Percentiles rank a stretch among this genome's conserved stretches.
phyloP scores from a whole-genome alignment of 78 protist species.

The Dictyostelium capitatum region DNA sequence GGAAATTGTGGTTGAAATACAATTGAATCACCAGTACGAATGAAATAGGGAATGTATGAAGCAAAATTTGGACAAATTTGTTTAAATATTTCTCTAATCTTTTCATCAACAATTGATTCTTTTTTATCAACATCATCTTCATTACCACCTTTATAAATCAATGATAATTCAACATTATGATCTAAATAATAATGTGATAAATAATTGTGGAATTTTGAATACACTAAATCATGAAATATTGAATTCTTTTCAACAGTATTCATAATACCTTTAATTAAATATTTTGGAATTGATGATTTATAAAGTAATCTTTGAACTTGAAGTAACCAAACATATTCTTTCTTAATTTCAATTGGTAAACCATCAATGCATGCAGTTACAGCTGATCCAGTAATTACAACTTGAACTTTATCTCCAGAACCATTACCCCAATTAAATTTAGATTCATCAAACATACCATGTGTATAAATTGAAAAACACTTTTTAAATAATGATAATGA shows the following conservation, averaged over 20 bases:
- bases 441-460: background rate
- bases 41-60: too few species aligned
- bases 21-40: background rate
- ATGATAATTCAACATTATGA: background rate
- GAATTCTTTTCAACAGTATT: background rate
- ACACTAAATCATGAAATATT: background rate
- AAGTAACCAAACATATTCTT: background rate
- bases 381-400: background rate
- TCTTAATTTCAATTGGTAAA: background rate
- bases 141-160: background rate
- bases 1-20: background rate
- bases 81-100: background rate
- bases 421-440: background rate
- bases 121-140: background rate
- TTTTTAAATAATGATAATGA: background rate
- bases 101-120: background rate
- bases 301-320: background rate
- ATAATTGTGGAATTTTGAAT: background rate
- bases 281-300: background rate
- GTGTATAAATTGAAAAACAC: background rate
- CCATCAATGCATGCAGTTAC: background rate
- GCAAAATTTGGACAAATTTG: too few species aligned
- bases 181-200: background rate
- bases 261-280: too few species aligned
- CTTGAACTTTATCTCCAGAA: background rate